Base-by-base conservation (phyloP, 2,329 filamentous ascomycete species). In the Colletotrichum sp. region DNA sequence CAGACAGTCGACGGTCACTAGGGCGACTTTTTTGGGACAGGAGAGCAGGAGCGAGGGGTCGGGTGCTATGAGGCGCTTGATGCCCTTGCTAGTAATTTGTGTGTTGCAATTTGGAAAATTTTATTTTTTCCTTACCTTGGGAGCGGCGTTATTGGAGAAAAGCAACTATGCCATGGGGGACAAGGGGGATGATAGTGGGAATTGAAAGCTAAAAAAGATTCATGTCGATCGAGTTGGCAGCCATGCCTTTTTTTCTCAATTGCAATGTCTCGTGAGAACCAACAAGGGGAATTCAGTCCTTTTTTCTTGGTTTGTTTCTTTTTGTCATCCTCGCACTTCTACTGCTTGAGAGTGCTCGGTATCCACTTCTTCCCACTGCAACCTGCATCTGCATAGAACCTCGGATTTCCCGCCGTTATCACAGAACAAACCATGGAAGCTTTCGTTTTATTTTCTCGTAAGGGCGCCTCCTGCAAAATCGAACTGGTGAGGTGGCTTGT, bases 131-230 rank as follows among this genome's bases (percentile, higher is more conserved):
- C 30, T 24, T 30, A 21, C 30, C 38, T 36, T 57, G 36, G 63
- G 43, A 65, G 73, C 73, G 65, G 70, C 70, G 58, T 75, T 64
- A 63, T 61, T 67, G 32, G 66, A 16, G 36, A 76, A 74, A 76
- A 76, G 71, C 60, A 76, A 76, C 60, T 30, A 67, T 52, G n/a
- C 60, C 24, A 71, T 52, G 16, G 63, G 24, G 18, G 21, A 43
- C 34, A 73, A 69, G 18, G 38, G 38, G 74, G 71, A 67, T 71
- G 38, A 13, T 12, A 7, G 12, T n/a, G 21, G 48, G 66, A 63
- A 63, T 63, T 60, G 65, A 18, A 52, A 43, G n/a, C 26, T 61
- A 55, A 52, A 67, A 66, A 71, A 55, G 52, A 57, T 66, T 55
- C 60, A 32, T 34, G 52, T 71, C 38, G 65, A 61, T 43, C 36